These are phyloP conservation scores for Xerophyta viscosa DNA, from an alignment of 106 monocot genomes.

Conservation along the genomic window DNA sequence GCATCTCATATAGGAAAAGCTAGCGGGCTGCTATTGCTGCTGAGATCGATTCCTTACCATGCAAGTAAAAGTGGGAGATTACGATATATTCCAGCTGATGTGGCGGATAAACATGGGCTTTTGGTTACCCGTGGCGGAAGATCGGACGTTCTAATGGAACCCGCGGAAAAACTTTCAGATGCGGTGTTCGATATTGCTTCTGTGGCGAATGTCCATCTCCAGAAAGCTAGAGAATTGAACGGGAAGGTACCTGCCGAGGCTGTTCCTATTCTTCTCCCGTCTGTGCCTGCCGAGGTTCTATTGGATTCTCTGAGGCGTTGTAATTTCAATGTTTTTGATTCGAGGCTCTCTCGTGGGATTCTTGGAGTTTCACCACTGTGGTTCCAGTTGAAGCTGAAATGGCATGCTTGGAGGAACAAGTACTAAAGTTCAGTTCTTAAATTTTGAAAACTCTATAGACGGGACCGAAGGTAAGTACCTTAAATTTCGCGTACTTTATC, in stretches of 20 bases:
- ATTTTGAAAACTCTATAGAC: no score
- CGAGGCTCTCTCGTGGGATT: constrained; percentile 58
- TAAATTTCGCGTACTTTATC: no score
- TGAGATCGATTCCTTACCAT: constrained; percentile 86
- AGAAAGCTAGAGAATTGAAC: constrained; percentile 56
- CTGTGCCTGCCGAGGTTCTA: constrained; percentile 68
- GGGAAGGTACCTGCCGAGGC: constrained; percentile 48
- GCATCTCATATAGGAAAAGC: constrained; percentile 96
- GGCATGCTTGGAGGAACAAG: constrained; percentile 66
- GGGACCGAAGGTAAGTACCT: no score
- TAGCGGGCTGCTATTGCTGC: constrained; percentile 65
- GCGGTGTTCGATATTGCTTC: constrained; percentile 76
- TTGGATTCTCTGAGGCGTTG: constrained; percentile 44
- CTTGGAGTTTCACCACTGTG: constrained; percentile 68
- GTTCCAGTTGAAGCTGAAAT: constrained; percentile 90
- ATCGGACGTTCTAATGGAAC: constrained; percentile 47
- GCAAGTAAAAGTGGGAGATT: constrained; percentile 38
- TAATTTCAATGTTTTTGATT: constrained; percentile 90
- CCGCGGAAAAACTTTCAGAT: constrained; percentile 42
- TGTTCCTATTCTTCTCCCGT: constrained; percentile 59
- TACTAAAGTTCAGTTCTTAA: constrained; percentile 29
- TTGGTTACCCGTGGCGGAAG: constrained; percentile 20
- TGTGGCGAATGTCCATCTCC: constrained; percentile 46
- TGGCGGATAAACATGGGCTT: constrained; percentile 62
- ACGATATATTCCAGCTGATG: constrained; percentile 56